Conservation (phyloP, 2,329 filamentous ascomycete species). For the Diaporthe sp. region DNA sequence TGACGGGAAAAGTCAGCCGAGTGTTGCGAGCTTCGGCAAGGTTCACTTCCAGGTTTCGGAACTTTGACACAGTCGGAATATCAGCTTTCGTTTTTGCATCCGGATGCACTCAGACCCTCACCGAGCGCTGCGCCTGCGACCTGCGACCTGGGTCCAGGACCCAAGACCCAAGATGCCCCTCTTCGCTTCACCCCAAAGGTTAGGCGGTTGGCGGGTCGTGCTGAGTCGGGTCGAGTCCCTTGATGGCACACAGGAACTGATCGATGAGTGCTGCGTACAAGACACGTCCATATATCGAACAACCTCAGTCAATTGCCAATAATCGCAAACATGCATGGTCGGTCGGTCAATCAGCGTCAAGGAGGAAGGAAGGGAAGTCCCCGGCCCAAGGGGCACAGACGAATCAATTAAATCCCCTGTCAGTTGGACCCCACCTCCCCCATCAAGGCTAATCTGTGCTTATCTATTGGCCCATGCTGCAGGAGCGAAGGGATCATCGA, state of each 20-base stretch:
- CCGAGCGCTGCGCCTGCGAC: not conserved
- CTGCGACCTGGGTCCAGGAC: not conserved
- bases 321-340: not conserved
- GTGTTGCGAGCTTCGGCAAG: conserved; percentile 31
- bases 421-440: conserved; percentile 9
- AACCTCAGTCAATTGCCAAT: conserved; percentile 18
- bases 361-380: conserved; percentile 5
- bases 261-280: not conserved
- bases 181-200: not conserved
- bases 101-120: conserved; percentile 26
- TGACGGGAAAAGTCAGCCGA: conserved; percentile 25
- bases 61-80: conserved; percentile 20
- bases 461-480: conserved; percentile 28
- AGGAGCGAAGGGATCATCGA: conserved; percentile 13
- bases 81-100: not conserved
- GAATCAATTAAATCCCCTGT: conserved; percentile 41
- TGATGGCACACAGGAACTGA: not conserved
- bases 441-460: not conserved
- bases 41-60: conserved; percentile 33
- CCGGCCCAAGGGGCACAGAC: conserved; percentile 39
- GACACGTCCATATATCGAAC: not conserved
- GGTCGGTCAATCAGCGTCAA: not conserved
- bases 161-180: not conserved
- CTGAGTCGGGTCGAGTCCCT: not conserved
- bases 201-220: not conserved